These are phyloP conservation scores for Xylariaceae sp. DNA, from an alignment of 2,329 filamentous ascomycete species.

Conservation along the genomic window DNA sequence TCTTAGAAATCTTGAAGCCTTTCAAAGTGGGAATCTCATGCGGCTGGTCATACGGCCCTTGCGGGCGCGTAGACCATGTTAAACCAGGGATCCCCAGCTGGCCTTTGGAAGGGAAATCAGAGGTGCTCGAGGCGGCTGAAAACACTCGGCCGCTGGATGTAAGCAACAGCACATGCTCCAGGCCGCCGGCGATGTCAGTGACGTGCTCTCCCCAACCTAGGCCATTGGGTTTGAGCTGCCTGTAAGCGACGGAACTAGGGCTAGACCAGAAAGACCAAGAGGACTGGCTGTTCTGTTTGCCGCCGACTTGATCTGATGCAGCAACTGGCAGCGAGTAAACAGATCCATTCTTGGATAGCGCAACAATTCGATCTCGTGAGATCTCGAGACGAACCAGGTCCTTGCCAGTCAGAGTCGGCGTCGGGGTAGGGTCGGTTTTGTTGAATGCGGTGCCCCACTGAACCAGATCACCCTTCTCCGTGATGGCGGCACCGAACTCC, in stretches of 20 bases:
- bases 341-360: slow-evolving; percentile 66
- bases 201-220: slow-evolving; percentile 69
- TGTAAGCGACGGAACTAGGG: slow-evolving; percentile 60
- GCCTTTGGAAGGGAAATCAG: slow-evolving; percentile 74
- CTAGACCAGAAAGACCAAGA: slow-evolving; percentile 70
- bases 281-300: slow-evolving; percentile 59
- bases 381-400: slow-evolving; percentile 72
- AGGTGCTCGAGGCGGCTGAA: slow-evolving; percentile 75
- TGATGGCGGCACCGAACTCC: slow-evolving; percentile 79
- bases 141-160: slow-evolving; percentile 84
- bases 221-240: slow-evolving; percentile 61
- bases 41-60: slow-evolving; percentile 73
- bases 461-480: slow-evolving; percentile 80
- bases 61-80: slow-evolving; percentile 72
- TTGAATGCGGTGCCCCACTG: slow-evolving; percentile 87
- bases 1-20: slow-evolving; percentile 65
- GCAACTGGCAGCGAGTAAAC: slow-evolving; percentile 84
- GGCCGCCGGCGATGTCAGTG: slow-evolving; percentile 68
- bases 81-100: slow-evolving; percentile 85
- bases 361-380: slow-evolving; percentile 79
- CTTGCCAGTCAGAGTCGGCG: slow-evolving; percentile 73
- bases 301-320: slow-evolving; percentile 63
- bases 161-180: slow-evolving; percentile 82
- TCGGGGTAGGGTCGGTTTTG: slow-evolving; percentile 58
- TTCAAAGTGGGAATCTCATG: slow-evolving; percentile 73